Evolutionary conservation across 2,329 filamentous ascomycete genomes (phyloP), one percentile per base, ranked within the genome.

Genomic region (Aureobasidium sp.): DNA sequence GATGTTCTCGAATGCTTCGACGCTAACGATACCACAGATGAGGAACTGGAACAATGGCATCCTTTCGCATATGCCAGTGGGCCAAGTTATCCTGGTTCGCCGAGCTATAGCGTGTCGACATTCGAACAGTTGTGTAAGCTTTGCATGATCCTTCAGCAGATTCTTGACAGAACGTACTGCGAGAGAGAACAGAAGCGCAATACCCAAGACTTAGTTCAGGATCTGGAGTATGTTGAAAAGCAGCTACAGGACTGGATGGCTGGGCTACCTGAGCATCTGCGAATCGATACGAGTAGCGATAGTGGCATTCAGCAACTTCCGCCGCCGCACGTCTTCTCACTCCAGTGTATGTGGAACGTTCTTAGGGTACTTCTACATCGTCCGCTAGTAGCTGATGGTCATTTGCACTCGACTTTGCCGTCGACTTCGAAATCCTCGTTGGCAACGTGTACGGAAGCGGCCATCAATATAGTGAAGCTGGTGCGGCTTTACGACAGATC

Each of bases 291-390:
- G 1, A 36, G 11, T 17, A 20, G n/a, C 27, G 53, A 45, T 6
- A 12, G 11, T 37, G 41, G 15, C 3, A 20, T 9, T n/a, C 52
- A 47, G n/a, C 41, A 57, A 14, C 17, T 37, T 2, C 53, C 53
- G 2, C 53, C 53, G 3, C 52, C 52, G 31, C 53, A 57, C n/a
- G 53, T 57, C 31, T 57, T 57, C 41, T 57, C 53, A 11, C 31
- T 57, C 5, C 53, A 45, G 41, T 57, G 44, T 4, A 77, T 82
- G 67, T 80, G 80, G 44, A 75, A 84, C 60, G 79, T 80, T 0
- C 73, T 82, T 0, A 68, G 79, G 1, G 83, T 84, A 6, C 76
- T 84, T 0, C 72, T 84, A 0, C 80, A 84, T 64, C 79, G 79
- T 7, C 81, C 80, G 0, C 82, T 83, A 29, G 76, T 83, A 3